A percentile compares a stretch with the other conserved stretches of the same genome.
Conservation (phyloP, 2,329 filamentous ascomycete genomes). For the Paecilomyces dactylethromorphus region DNA sequence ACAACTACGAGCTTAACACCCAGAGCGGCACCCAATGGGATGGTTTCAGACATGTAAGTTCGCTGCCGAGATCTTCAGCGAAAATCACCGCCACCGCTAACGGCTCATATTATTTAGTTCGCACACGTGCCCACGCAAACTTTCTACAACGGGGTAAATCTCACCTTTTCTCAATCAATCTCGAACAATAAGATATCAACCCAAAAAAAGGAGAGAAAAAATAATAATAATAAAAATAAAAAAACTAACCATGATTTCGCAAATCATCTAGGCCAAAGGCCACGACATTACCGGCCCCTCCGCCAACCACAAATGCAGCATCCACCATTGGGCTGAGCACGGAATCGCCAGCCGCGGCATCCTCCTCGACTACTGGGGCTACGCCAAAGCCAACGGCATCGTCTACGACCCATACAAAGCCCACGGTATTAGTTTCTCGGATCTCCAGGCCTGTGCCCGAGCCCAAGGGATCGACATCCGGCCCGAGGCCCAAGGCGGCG, state of each 20-base stretch:
- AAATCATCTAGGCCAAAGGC: slow-evolving; percentile 20
- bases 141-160: slow-evolving; percentile 36
- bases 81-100: not conserved
- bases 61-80: not conserved
- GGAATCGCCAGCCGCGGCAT: slow-evolving; percentile 38
- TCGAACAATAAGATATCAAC: not conserved
- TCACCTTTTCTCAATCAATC: not conserved
- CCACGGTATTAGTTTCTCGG: slow-evolving; percentile 47
- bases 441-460: slow-evolving; percentile 53
- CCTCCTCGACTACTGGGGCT: slow-evolving; percentile 38
- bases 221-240: too few relatives aligned
- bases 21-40: slow-evolving; percentile 47
- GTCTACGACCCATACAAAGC: slow-evolving; percentile 47
- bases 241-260: not conserved
- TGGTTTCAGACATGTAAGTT: slow-evolving; percentile 41
- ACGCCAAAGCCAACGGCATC: slow-evolving; percentile 45
- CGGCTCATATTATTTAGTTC: slow-evolving; percentile 20
- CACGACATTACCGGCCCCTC: slow-evolving; percentile 27
- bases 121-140: slow-evolving; percentile 28
- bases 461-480: slow-evolving; percentile 58
- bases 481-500: slow-evolving; percentile 46
- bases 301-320: slow-evolving; percentile 33
- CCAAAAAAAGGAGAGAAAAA: not conserved
- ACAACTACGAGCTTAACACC: slow-evolving; percentile 42
- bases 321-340: slow-evolving; percentile 36